phyloP scores from a whole-genome alignment of 2,329 filamentous ascomycete species.

The Trichoderma breve region DNA sequence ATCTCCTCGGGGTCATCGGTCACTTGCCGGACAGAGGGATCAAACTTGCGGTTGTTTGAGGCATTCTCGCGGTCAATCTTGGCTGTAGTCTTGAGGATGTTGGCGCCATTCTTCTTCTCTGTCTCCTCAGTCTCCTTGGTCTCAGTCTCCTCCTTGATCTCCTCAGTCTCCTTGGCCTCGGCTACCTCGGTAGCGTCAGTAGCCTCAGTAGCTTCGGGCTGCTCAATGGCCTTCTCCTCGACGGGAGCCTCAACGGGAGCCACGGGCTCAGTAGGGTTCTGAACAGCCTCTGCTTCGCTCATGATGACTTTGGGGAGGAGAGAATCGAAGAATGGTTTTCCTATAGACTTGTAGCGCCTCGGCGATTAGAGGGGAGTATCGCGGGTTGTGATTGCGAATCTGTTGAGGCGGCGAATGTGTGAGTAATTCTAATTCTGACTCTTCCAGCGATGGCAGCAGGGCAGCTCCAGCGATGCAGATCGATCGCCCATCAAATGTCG shows the following conservation, averaged over 20 bases:
- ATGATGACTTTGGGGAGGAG: conserved; percentile 28
- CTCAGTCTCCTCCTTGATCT: conserved; percentile 21
- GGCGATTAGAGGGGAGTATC: background rate
- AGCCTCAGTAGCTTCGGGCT: conserved; percentile 19
- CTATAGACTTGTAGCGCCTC: background rate
- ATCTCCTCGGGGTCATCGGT: conserved; percentile 78
- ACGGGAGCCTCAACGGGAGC: conserved; percentile 20
- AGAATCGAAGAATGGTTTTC: background rate
- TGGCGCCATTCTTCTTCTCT: conserved; percentile 25
- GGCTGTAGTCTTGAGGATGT: conserved; percentile 47
- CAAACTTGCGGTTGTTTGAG: conserved; percentile 65
- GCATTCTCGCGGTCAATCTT: conserved; percentile 39
- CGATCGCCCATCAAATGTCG: background rate
- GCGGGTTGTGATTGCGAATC: background rate
- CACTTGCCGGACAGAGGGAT: conserved; percentile 64
- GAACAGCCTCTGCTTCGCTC: conserved; percentile 40
- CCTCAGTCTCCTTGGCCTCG: conserved; percentile 1
- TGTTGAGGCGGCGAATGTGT: background rate
- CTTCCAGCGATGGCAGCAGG: background rate
- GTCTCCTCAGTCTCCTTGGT: conserved; percentile 22
- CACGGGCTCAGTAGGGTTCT: conserved; percentile 41
- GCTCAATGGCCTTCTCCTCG: conserved; percentile 28
- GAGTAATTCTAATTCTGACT: conserved; percentile 10
- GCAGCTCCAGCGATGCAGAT: background rate
- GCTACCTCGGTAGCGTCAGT: conserved; percentile 9